A percentile compares a stretch with the other conserved stretches of the same genome.
Evolutionary conservation across 768 basidiomycete species (phyloP).

Genomic region (Chalciporus piperatus): DNA sequence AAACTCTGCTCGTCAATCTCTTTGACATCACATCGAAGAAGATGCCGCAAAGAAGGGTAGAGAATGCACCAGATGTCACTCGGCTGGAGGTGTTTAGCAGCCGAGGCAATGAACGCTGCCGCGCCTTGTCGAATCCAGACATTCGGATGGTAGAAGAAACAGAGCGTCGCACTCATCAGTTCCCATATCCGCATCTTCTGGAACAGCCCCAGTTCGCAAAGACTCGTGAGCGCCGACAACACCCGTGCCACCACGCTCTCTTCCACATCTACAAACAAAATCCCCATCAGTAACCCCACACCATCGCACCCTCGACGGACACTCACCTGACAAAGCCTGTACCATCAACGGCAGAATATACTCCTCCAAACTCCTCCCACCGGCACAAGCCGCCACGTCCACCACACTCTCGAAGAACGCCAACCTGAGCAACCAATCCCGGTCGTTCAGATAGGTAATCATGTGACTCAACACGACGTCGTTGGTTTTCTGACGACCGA

Average conservation of each 20-base stretch:
- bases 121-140: conserved; percentile 94
- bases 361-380: conserved; percentile 87
- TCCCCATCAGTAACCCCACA: conserved; percentile 4
- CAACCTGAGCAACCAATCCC: conserved; percentile 88
- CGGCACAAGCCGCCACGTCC: conserved; percentile 92
- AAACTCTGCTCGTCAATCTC: conserved; percentile 72
- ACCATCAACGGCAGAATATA: conserved; percentile 97
- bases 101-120: conserved; percentile 83
- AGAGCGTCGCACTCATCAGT: conserved; percentile 81
- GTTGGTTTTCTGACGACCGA: conserved; percentile 90
- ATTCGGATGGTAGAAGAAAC: conserved; percentile 94
- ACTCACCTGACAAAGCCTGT: conserved; percentile 86
- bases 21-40: conserved; percentile 79
- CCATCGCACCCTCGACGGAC: neutral
- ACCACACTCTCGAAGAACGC: conserved; percentile 96
- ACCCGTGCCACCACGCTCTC: conserved; percentile 93
- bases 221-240: conserved; percentile 78
- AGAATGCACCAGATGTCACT: conserved; percentile 98
- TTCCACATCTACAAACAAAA: conserved; percentile 70
- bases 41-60: conserved; percentile 85
- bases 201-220: conserved; percentile 88
- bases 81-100: conserved; percentile 73
- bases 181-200: conserved; percentile 98
- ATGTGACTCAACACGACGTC: conserved; percentile 90
- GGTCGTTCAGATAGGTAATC: conserved; percentile 82